Base-by-base conservation (phyloP, 2,329 filamentous ascomycete genomes). In the Exserohilum rostratum region DNA sequence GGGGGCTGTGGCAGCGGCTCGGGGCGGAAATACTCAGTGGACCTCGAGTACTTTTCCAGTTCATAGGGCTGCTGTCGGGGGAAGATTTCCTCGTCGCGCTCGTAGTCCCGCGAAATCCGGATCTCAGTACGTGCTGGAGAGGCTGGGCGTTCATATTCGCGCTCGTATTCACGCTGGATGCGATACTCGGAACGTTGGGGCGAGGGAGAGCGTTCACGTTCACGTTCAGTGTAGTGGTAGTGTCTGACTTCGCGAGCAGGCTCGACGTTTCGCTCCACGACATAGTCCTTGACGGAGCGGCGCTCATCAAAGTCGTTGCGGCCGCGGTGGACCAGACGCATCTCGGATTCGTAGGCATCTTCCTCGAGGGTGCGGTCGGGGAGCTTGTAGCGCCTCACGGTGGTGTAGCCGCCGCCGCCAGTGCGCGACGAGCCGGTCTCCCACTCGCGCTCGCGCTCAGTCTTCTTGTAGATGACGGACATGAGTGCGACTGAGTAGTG, bases 351-450 rank as follows among this genome's bases (percentile, higher is more conserved):
- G 62, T 78, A 76, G 27, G 68, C 69, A 54, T 79, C 77, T 46
- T 74, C 70, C 40, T 76, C 69, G 33, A 78, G 74, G 53, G 75
- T 75, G 48, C 64, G 63, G 44, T 83, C 80, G 45, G 81, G 80
- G n/a, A 82, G 72, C 57, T 80, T 79, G 77, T 88, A 87, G 65
- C 85, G 83, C 68, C 84, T 85, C 62, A 87, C 81, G 6, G 82
- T 84, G 60, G 81, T 83, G 65, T 80, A 82, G 58, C 75, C 70
- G 25, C 58, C 78, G 55, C 75, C 75, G 67, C 66, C 46, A 7
- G 42, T 38, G 49, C 64, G 62, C 40, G 64, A 61, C 29, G 70
- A 68, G 46, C 65, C 61, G 12, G 73, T 68, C 39, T 79, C 78
- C 70, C 76, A 78, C 62, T 80, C 77, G 58, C 77, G 76, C 64